phyloP scores from a whole-genome alignment of 2,329 filamentous ascomycete genomes.

The Aspergillus candidus region DNA sequence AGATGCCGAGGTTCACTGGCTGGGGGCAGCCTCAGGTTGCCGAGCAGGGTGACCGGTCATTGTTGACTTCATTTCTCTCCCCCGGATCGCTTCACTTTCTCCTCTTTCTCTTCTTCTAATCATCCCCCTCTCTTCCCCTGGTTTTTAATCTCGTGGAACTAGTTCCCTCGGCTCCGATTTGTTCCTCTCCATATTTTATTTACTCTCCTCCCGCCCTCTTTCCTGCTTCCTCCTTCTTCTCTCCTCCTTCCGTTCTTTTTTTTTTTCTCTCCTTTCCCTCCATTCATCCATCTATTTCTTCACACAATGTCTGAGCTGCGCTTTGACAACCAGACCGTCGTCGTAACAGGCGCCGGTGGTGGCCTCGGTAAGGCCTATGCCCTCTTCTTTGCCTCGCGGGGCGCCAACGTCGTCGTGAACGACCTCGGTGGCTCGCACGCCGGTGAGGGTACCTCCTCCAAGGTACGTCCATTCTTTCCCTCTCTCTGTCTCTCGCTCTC shows the following conservation, averaged over 20 bases:
- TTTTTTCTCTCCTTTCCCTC: constrained; percentile 4
- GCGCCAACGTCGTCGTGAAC: constrained; percentile 93
- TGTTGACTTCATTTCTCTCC: constrained; percentile 7
- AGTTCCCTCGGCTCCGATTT: not conserved
- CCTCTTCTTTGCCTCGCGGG: constrained; percentile 83
- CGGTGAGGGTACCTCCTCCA: constrained; percentile 80
- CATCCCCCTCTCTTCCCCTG: constrained; percentile 5
- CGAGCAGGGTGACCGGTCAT: constrained; percentile 22
- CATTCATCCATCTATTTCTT: constrained; percentile 2
- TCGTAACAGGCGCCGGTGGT: constrained; percentile 80
- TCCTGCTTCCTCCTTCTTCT: constrained; percentile 3
- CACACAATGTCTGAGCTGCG: constrained; percentile 62
- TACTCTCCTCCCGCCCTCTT: constrained; percentile 8
- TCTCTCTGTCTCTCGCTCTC: not conserved
- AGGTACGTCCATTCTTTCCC: constrained; percentile 49
- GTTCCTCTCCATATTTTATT: constrained; percentile 7
- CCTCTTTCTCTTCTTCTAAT: constrained; percentile 1
- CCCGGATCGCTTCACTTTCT: constrained; percentile 16
- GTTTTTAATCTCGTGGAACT: not conserved
- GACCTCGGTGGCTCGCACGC: constrained; percentile 90
- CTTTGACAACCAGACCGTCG: constrained; percentile 83
- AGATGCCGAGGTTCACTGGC: constrained; percentile 30
- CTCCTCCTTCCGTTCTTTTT: constrained; percentile 11
- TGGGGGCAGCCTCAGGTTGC: constrained; percentile 15
- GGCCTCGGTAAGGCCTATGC: constrained; percentile 78